These are phyloP conservation scores for Vigna mungo DNA, from an alignment of 306 rosid genomes.

Conservation along the genomic window DNA sequence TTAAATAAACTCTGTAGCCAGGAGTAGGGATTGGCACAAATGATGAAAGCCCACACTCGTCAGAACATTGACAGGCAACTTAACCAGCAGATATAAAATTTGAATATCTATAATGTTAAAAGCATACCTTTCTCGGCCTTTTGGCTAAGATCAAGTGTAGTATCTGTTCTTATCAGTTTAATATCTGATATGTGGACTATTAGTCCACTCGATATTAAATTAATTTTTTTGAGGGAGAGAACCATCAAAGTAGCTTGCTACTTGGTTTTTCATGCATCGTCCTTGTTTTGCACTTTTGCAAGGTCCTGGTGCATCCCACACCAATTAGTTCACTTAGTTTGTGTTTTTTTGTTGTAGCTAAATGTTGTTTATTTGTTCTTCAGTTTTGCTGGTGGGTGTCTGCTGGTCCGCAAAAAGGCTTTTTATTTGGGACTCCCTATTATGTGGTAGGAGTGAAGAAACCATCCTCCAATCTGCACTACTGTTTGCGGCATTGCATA, in stretches of 20 bases:
- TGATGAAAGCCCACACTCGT: not conserved
- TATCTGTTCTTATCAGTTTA: conserved; percentile 49
- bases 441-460: too few relatives aligned
- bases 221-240: conserved; percentile 4
- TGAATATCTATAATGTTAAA: fast-evolving
- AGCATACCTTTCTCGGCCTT: conserved; percentile 45
- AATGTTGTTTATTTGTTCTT: too few relatives aligned
- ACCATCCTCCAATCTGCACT: too few relatives aligned
- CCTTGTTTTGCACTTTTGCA: not conserved
- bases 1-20: too few relatives aligned
- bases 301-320: not conserved
- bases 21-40: not conserved
- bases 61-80: not conserved
- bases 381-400: too few relatives aligned
- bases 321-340: too few relatives aligned
- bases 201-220: conserved; percentile 33
- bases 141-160: conserved; percentile 52
- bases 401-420: too few relatives aligned
- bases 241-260: conserved; percentile 1
- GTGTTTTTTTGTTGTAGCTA: too few relatives aligned
- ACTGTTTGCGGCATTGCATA: too few relatives aligned
- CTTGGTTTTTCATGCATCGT: not conserved
- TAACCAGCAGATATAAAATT: not conserved
- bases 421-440: too few relatives aligned
- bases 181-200: conserved; percentile 43